A percentile compares a stretch with the other conserved stretches of the same genome.
Evolutionary conservation across 257 asterid species (phyloP).

Genomic region (Anisodus acutangulus): DNA sequence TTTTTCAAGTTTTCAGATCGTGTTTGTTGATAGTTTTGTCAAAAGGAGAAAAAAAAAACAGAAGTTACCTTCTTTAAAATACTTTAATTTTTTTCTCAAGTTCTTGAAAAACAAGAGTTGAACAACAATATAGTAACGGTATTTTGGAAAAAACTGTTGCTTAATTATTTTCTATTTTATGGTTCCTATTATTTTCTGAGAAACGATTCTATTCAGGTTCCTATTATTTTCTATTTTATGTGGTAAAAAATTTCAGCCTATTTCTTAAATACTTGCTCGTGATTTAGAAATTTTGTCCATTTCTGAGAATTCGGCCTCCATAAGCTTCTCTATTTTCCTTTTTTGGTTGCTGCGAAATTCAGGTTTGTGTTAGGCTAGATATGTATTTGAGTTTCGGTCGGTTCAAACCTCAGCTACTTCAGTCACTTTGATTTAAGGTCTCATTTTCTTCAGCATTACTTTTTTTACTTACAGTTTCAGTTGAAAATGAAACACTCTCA

Average conservation of each 20-base stretch:
- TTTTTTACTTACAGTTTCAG: background rate
- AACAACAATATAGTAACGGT: too few species aligned
- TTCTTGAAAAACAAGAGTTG: background rate
- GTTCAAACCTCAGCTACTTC: background rate
- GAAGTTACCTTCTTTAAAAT: background rate
- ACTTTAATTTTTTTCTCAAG: background rate
- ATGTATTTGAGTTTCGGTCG: too few species aligned
- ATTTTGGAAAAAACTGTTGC: too few species aligned
- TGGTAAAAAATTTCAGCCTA: too few species aligned
- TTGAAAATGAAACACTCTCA: too few species aligned
- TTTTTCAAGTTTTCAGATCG: background rate
- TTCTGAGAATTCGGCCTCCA: too few species aligned
- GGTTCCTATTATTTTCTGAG: background rate
- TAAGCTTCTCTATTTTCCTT: too few species aligned
- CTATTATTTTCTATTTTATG: too few species aligned
- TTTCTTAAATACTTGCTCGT: too few species aligned
- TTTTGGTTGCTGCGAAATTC: too few species aligned
- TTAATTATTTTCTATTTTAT: background rate
- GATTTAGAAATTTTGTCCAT: too few species aligned
- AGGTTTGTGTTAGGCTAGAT: too few species aligned
- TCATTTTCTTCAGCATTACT: background rate
- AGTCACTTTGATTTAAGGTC: background rate
- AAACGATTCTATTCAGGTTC: background rate
- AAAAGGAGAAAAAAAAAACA: background rate
- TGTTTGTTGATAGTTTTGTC: background rate